Evolutionary conservation across 805 yeast genomes (phyloP).

Genomic region (Komagataella mondaviorum): DNA sequence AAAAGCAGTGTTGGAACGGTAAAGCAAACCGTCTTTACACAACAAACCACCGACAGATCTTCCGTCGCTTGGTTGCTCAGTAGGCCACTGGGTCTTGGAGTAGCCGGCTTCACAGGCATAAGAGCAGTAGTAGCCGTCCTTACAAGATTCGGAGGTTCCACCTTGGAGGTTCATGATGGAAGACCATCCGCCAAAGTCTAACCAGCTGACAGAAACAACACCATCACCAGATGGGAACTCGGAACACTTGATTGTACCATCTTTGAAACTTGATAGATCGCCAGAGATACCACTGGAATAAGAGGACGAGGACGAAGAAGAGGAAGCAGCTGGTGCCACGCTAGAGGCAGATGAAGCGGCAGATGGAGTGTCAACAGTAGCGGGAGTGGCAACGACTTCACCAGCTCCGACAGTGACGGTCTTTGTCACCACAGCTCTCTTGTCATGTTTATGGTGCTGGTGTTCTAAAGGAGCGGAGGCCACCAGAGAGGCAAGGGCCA

Average conservation of each 20-base stretch:
- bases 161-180: slow-evolving; percentile 31
- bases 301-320: slow-evolving; percentile 18
- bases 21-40: slow-evolving; percentile 75
- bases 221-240: slow-evolving; percentile 68
- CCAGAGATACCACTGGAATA: slow-evolving; percentile 29
- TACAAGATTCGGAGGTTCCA: slow-evolving; percentile 57
- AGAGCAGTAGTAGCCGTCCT: slow-evolving; percentile 89
- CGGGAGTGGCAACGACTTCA: slow-evolving; percentile 10
- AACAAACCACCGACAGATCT: slow-evolving; percentile 86
- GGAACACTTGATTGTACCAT: slow-evolving; percentile 58
- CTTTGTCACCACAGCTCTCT: slow-evolving; percentile 25
- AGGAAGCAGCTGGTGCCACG: slow-evolving; percentile 5
- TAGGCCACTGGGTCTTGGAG: slow-evolving; percentile 98
- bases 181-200: slow-evolving; percentile 39
- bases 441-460: slow-evolving; percentile 35
- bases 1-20: slow-evolving; percentile 60
- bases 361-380: slow-evolving; percentile 10
- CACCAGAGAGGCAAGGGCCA: slow-evolving; percentile 14
- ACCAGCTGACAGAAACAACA: slow-evolving; percentile 46
- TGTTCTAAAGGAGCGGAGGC: slow-evolving; percentile 23
- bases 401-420: slow-evolving; percentile 26
- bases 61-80: slow-evolving; percentile 76
- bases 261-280: slow-evolving; percentile 41
- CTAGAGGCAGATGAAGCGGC: slow-evolving; percentile 7
- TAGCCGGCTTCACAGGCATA: slow-evolving; percentile 98